These are phyloP conservation scores for Botrytis sinoallii DNA, from an alignment of 2,329 filamentous ascomycete genomes.

Conservation along the genomic window DNA sequence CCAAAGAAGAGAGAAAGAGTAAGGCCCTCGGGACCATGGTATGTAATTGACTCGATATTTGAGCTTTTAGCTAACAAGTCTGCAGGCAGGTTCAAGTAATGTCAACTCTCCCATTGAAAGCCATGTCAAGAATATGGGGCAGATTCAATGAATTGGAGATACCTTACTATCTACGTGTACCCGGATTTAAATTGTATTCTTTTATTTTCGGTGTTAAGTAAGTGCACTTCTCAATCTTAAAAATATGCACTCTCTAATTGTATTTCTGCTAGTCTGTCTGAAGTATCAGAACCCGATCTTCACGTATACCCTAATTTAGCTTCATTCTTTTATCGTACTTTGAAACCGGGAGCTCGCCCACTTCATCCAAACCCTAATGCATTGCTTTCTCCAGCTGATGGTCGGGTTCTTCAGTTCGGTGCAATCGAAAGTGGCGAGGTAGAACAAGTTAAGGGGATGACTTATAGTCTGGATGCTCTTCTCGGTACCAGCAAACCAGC, in stretches of 20 bases:
- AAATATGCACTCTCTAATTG: conserved; percentile 23
- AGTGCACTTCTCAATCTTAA: conserved; percentile 21
- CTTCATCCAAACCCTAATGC: conserved; percentile 78
- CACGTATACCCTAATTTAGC: conserved; percentile 89
- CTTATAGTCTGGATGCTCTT: conserved; percentile 90
- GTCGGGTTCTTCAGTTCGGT: conserved; percentile 86
- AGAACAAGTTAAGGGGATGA: conserved; percentile 98
- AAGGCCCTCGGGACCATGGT: conserved; percentile 65
- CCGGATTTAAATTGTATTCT: conserved; percentile 72
- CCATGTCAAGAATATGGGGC: conserved; percentile 68
- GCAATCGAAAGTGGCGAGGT: conserved; percentile 91
- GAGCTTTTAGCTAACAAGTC: conserved; percentile 23
- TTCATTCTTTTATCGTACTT: conserved; percentile 92
- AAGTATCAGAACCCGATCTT: conserved; percentile 84
- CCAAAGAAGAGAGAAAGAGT: conserved; percentile 52
- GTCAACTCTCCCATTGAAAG: conserved; percentile 70
- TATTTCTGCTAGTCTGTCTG: conserved; percentile 59
- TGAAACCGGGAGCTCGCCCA: conserved; percentile 85
- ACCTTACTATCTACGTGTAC: conserved; percentile 66
- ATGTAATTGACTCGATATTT: conserved; percentile 23
- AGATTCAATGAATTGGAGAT: conserved; percentile 70
- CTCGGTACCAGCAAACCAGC: conserved; percentile 65
- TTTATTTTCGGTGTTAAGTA: conserved; percentile 70
- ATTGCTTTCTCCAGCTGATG: conserved; percentile 84
- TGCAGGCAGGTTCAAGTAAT: conserved; percentile 67